Base-by-base conservation (phyloP, 164 flowering plant species). In the Stephania japonica region DNA sequence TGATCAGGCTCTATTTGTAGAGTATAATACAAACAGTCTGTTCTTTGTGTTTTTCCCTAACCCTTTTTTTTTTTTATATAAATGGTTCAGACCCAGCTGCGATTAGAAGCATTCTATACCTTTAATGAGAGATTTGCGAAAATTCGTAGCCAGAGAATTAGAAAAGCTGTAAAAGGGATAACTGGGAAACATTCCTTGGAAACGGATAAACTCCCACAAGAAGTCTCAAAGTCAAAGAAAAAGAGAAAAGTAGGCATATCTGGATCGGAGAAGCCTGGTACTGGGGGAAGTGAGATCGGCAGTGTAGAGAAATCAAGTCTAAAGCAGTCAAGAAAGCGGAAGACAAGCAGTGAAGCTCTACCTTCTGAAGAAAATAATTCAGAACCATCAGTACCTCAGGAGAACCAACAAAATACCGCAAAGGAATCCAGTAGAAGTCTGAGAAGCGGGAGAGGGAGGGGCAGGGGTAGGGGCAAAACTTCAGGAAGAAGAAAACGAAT, bases 81-180 rank as follows among this genome's bases (percentile, higher is more conserved):
- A 24, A 42, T 79, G 64, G 70, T 85, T 80, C 75, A 95, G 99
- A 93, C 98, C 72, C 99, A 95, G 84, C 81, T 92, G 72, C 89
- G 98, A 67, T 71, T 93, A 84, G 99, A 95, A 81, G 96, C 97
- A 65, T 95, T 95, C 80, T 95, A 95, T 81, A 82, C 92, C 66
- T 95, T 95, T 86, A 95, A 93, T 76, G 98, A 95, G 82, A 85
- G 87, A 81, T 95, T 95, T 91, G 99, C 98, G 9, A 93, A 93
- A 81, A 89, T 95, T 77, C 96, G 96, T 66, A 95, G 99, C 74
- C 84, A 85, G 82, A 90, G 98, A 82, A 90, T 93, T 4, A 87
- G 86, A 43, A 87, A 88, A 73, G 98, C 99, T 76, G 88, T 95
- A 24, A 91, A 89, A 85, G 93, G 93, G 42, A 89, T 91, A 24